Evolutionary conservation across 805 yeast species (phyloP), one percentile per base, ranked within the genome.

Genomic region (Komagataella pastoris): DNA sequence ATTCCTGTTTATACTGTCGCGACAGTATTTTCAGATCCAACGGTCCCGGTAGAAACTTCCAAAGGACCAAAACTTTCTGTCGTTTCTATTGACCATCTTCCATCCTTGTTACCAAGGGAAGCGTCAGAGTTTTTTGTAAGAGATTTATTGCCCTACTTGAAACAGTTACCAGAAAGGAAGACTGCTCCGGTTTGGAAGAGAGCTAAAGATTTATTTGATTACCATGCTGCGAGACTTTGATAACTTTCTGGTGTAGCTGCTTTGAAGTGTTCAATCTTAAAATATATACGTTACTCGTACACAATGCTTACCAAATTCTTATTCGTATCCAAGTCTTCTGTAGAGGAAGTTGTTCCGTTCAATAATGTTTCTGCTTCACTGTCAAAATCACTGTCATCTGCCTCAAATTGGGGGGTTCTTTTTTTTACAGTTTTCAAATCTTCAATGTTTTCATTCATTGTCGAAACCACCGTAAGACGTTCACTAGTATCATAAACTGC

Each of bases 21-120:
- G 53, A 91, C 99, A 24, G 89, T 84, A 6, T 93, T 93, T 74
- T 78, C 79, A 57, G 79, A 88, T 60, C 99, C 99, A 57, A 90
- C 97, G 2, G 97, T 88, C 48, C 67, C 70, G 6, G 99, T 91
- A 46, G 80, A 82, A 55, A 82, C 93, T 44, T 74, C 83, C 24
- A 73, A 68, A 40, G 96, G 96, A 53, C 95, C 96, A 56, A 84
- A 84, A 65, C 71, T 93, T 61, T 85, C 95, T 3, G 99, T 93
- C 48, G 80, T 89, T 59, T 88, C 97, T 17, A 93, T 93, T 59
- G 99, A 93, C 71, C 99, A 93, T 68, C 76, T 93, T 62, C 99
- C 99, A 46, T 83, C 96, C 7, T 72, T 93, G 65, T 76, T 93
- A 57, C 99, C 99, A 62, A 86, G 99, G 72, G 99, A 93, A 70